Percentiles rank a stretch among this genome's conserved stretches.
These are phyloP conservation scores for Fusarium caatingaense DNA, from an alignment of 2,329 filamentous ascomycete genomes.

Conservation along the genomic window DNA sequence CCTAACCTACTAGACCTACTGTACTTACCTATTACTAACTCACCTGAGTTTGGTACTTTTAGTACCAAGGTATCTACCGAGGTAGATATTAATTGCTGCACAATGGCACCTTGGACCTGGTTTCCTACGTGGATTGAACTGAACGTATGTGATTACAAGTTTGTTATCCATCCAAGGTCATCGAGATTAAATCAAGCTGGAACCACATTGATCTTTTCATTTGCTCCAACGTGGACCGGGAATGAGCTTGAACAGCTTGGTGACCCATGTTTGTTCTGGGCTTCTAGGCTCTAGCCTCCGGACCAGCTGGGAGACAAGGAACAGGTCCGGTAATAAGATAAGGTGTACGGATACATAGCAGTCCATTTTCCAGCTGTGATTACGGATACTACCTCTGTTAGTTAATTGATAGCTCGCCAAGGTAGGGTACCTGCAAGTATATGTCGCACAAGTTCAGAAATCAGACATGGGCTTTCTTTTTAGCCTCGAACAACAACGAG, in stretches of 20 bases:
- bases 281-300: not conserved
- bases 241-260: constrained; percentile 25
- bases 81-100: not conserved
- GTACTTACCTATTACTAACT: not conserved
- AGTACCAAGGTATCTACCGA: not conserved
- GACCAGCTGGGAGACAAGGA: constrained; percentile 6
- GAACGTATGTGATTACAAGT: constrained; percentile 3
- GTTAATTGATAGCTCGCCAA: not conserved
- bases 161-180: constrained; percentile 5
- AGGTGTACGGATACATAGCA: not conserved
- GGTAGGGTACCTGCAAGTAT: constrained; percentile 2
- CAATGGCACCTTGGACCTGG: not conserved
- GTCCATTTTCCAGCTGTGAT: constrained; percentile 5
- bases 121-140: constrained; percentile 4
- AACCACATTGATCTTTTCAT: not conserved
- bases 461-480: constrained; percentile 24
- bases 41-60: not conserved
- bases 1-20: not conserved
- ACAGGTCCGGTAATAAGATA: constrained; percentile 28
- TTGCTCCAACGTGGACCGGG: constrained; percentile 22
- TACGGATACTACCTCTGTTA: not conserved
- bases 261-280: constrained; percentile 13
- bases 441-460: constrained; percentile 28
- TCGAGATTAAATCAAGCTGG: constrained; percentile 19
- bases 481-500: constrained; percentile 41